A percentile compares a stretch with the other conserved stretches of the same genome.
Conservation (phyloP, 257 asterid species). For the Solanum commersonii region DNA sequence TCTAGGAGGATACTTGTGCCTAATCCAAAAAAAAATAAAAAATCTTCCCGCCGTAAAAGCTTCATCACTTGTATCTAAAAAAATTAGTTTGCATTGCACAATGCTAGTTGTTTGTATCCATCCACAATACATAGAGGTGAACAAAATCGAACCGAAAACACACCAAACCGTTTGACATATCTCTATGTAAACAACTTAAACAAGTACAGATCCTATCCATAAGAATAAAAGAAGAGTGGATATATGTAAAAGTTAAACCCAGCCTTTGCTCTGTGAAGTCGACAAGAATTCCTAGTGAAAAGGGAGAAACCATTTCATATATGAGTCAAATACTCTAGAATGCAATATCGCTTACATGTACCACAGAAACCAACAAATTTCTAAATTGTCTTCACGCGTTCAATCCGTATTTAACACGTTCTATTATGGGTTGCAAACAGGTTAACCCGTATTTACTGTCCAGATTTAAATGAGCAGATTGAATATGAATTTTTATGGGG, state of each 20-base stretch:
- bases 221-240: not conserved
- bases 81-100: not conserved
- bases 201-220: not conserved
- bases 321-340: not conserved
- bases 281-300: not conserved
- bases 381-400: not conserved
- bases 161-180: not conserved
- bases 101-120: not conserved
- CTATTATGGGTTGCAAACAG: not conserved
- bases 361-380: not conserved
- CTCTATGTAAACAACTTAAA: not conserved
- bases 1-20: not conserved
- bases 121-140: not conserved
- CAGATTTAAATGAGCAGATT: not conserved
- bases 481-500: not conserved
- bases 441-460: not conserved
- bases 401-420: not conserved
- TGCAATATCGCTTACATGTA: not conserved
- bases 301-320: not conserved
- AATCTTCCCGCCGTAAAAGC: not conserved
- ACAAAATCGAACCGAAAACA: not conserved
- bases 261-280: not conserved
- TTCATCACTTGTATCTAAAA: not conserved
- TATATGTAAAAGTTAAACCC: not conserved
- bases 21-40: not conserved